A percentile compares a stretch with the other conserved stretches of the same genome.
These are phyloP conservation scores for Jacaranda mimosifolia DNA, from an alignment of 257 asterid species.

Conservation along the genomic window DNA sequence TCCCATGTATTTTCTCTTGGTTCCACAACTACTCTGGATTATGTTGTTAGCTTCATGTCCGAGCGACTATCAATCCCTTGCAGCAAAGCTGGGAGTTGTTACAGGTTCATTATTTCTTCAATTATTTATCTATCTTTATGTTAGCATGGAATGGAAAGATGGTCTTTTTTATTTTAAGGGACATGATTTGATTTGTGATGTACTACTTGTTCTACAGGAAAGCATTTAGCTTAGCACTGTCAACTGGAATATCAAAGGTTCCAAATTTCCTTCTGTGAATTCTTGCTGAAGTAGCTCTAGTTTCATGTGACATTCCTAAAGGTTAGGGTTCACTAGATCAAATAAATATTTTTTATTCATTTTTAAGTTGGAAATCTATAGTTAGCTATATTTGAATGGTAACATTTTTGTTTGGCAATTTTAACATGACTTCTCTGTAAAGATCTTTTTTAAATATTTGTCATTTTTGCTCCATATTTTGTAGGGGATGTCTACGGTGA, in stretches of 20 bases:
- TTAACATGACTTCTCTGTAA: too few relatives aligned
- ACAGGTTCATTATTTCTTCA: conserved; percentile 59
- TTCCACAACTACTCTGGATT: conserved; percentile 84
- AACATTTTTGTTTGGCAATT: neutral
- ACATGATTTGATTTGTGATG: conserved; percentile 5
- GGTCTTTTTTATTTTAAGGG: neutral
- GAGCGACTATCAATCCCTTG: conserved; percentile 91
- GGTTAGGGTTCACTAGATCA: conserved; percentile 50
- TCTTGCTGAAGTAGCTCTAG: conserved; percentile 91
- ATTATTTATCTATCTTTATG: neutral
- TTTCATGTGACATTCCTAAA: conserved; percentile 98
- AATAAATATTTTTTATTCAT: neutral
- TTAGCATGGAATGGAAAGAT: conserved; percentile 3
- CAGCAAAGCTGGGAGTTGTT: conserved; percentile 96
- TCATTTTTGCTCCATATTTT: too few relatives aligned
- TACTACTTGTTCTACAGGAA: conserved; percentile 54
- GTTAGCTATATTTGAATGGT: neutral
- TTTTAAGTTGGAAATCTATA: neutral
- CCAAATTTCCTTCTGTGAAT: conserved; percentile 84
- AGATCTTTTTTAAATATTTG: too few relatives aligned
- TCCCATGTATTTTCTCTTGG: conserved; percentile 19
- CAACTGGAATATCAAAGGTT: conserved; percentile 79
- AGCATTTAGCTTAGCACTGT: conserved; percentile 95
- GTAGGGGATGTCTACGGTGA: too few relatives aligned
- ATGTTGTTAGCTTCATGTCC: conserved; percentile 88